Conservation (phyloP, 169 alveolate species). For the Plasmodium fragile region DNA sequence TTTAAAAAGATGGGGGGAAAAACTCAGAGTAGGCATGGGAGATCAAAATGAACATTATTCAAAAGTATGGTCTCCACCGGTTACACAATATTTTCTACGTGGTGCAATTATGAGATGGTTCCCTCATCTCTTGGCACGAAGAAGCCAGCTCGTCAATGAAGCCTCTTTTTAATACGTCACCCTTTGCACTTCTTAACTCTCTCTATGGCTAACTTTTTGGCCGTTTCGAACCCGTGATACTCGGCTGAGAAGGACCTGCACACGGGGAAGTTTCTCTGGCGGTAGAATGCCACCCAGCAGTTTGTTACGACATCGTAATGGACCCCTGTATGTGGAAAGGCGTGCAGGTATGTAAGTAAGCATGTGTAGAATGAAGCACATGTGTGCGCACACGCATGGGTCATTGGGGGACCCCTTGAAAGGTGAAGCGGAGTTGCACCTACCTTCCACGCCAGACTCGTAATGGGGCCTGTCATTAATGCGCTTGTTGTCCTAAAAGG, state of each 20-base stretch:
- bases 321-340: constrained; percentile 20
- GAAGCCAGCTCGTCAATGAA: neutral
- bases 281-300: constrained; percentile 67
- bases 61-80: neutral
- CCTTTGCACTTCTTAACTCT: constrained; percentile 25
- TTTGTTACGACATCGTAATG: constrained; percentile 63
- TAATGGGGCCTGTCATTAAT: constrained; percentile 34
- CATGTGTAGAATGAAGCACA: neutral
- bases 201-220: constrained; percentile 63
- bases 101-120: neutral
- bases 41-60: neutral
- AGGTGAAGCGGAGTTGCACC: neutral
- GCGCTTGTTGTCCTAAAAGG: constrained; percentile 27
- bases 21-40: neutral
- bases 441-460: constrained; percentile 71
- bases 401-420: neutral
- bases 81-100: neutral
- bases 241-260: constrained; percentile 76
- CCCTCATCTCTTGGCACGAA: neutral
- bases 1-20: neutral
- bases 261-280: constrained; percentile 57
- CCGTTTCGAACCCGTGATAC: constrained; percentile 75
- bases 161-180: neutral
- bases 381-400: neutral
- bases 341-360: neutral